A percentile compares a stretch with the other conserved stretches of the same genome.
Evolutionary conservation across 2,329 filamentous ascomycete genomes (phyloP).

Genomic region (Penicillium sumatraense): DNA sequence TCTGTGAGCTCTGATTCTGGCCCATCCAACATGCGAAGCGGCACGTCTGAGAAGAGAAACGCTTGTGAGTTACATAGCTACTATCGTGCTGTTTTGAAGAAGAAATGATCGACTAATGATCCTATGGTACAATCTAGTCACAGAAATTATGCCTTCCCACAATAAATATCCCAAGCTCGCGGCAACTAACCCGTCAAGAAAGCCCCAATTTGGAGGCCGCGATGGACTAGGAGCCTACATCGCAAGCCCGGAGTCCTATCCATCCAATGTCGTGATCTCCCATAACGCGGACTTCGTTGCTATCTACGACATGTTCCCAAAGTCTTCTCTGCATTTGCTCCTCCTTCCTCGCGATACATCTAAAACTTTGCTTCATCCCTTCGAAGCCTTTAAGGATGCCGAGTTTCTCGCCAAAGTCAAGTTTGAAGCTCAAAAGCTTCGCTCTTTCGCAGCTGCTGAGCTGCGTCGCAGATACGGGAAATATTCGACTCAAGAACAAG

Average conservation of each 20-base stretch:
- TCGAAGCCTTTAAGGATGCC: constrained; percentile 73
- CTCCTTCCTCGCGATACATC: constrained; percentile 75
- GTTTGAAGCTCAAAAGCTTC: constrained; percentile 65
- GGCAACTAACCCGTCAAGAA: constrained; percentile 22
- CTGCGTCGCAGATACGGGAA: constrained; percentile 70
- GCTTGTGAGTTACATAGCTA: constrained; percentile 41
- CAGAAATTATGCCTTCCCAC: constrained; percentile 61
- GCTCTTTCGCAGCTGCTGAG: constrained; percentile 71
- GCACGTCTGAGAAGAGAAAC: constrained; percentile 39
- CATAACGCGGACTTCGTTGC: constrained; percentile 72
- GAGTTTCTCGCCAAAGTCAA: constrained; percentile 69
- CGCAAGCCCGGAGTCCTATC: constrained; percentile 63
- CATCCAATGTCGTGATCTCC: constrained; percentile 65
- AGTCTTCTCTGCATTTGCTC: constrained; percentile 81
- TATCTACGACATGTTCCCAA: constrained; percentile 84
- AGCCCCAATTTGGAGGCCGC: constrained; percentile 49
- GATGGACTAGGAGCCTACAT: constrained; percentile 72
- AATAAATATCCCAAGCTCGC: constrained; percentile 42
- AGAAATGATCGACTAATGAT: constrained; percentile 4
- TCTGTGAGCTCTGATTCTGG: not conserved
- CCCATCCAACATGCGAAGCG: constrained; percentile 2
- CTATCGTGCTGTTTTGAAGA: not conserved
- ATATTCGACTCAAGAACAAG: constrained; percentile 65
- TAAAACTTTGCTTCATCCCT: constrained; percentile 71
- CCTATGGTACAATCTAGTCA: constrained; percentile 45